Percentiles rank a stretch among this genome's conserved stretches.
Conservation (phyloP, 1,284 basidiomycete genomes). For the Phylloboletellus chloephorus region DNA sequence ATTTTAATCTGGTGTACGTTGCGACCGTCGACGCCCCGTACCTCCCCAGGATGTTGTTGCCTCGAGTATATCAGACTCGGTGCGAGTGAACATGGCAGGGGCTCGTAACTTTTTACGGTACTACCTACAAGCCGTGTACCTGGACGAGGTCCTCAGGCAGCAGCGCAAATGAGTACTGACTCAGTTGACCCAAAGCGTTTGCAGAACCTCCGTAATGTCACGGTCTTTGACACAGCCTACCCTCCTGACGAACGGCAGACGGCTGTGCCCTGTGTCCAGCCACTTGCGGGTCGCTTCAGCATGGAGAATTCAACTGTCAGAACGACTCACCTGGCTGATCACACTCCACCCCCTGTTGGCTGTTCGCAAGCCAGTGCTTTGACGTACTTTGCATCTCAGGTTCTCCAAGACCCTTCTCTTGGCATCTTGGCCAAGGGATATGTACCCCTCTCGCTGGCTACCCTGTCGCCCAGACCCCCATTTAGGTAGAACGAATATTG, state of each 20-base stretch:
- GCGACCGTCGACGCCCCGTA: conserved; percentile 61
- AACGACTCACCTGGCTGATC: conserved; percentile 46
- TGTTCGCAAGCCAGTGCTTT: conserved; percentile 43
- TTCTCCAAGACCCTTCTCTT: conserved; percentile 1
- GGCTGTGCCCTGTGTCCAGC: conserved; percentile 55
- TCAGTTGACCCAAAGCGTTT: conserved; percentile 38
- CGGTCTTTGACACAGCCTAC: conserved; percentile 52
- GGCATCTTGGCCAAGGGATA: conserved; percentile 44
- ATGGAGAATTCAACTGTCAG: neutral
- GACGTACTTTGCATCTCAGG: too few relatives aligned
- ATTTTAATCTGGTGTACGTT: conserved; percentile 56
- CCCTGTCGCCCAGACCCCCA: conserved; percentile 7
- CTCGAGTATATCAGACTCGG: too few relatives aligned
- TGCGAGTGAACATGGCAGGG: conserved; percentile 41
- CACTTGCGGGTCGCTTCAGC: conserved; percentile 48
- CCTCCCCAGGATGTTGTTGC: conserved; percentile 40
- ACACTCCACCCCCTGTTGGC: conserved; percentile 50
- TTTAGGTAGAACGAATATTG: conserved; percentile 7
- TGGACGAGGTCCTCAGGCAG: conserved; percentile 41
- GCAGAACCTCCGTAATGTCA: conserved; percentile 39
- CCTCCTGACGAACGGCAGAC: conserved; percentile 46
- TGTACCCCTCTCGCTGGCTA: conserved; percentile 37
- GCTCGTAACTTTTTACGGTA: conserved; percentile 63
- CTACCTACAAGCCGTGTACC: conserved; percentile 59
- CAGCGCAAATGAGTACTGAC: conserved; percentile 36